A percentile compares a stretch with the other conserved stretches of the same genome.
These are phyloP conservation scores for Russula griseocarnosa DNA, from an alignment of 768 basidiomycete genomes.

Conservation along the genomic window DNA sequence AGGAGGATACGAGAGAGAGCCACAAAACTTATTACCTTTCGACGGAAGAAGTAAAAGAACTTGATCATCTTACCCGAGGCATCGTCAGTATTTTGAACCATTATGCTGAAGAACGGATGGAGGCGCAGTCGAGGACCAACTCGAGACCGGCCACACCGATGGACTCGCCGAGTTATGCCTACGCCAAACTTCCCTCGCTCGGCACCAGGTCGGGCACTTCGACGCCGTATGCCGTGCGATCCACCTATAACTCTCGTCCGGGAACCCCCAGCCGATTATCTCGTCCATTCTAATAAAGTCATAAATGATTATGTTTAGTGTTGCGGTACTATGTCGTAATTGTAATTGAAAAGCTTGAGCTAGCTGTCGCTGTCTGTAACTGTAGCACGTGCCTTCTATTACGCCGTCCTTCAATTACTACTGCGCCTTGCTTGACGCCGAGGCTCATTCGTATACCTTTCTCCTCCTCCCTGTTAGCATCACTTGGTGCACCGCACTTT, in stretches of 20 bases:
- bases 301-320: neutral
- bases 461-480: neutral
- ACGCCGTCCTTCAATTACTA: neutral
- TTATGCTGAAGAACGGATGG: constrained; percentile 62
- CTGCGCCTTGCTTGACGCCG: neutral
- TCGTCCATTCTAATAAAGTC: constrained; percentile 36
- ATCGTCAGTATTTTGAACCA: constrained; percentile 70
- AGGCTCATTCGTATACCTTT: neutral
- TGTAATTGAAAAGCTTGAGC: too few relatives aligned
- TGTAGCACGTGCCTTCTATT: constrained; percentile 10
- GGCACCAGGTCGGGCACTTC: constrained; percentile 56
- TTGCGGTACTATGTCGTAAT: neutral
- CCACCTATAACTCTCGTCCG: constrained; percentile 53
- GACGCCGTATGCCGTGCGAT: constrained; percentile 45
- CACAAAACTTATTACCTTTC: constrained; percentile 52
- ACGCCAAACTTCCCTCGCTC: constrained; percentile 37
- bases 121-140: constrained; percentile 52
- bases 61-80: constrained; percentile 69
- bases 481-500: constrained; percentile 22
- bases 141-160: constrained; percentile 67
- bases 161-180: constrained; percentile 46
- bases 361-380: too few relatives aligned
- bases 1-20: constrained; percentile 41
- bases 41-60: constrained; percentile 64
- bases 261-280: constrained; percentile 58